Evolutionary conservation across 176 grass and related monocot species (phyloP).

Genomic region (Cocos nucifera): DNA sequence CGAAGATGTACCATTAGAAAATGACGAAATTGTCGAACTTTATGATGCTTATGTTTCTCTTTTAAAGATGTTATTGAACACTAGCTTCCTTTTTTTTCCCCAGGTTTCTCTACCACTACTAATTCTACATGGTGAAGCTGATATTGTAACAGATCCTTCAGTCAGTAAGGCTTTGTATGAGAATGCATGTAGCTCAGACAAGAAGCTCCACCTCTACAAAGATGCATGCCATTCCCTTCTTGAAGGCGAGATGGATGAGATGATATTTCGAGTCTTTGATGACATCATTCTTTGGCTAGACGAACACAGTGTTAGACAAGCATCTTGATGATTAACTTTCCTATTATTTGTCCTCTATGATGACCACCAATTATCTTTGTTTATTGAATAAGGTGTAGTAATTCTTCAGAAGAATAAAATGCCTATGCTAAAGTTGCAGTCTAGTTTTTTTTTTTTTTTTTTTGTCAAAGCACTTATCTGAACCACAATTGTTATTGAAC

Average conservation of each 20-base stretch:
- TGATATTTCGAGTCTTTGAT: constrained; percentile 64
- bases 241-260: constrained; percentile 80
- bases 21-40: too few species aligned
- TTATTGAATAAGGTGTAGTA: too few species aligned
- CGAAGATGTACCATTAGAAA: too few species aligned
- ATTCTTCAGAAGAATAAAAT: too few species aligned
- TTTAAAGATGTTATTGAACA: too few species aligned
- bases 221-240: constrained; percentile 61
- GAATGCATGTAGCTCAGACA: constrained; percentile 73
- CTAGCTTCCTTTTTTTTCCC: neutral
- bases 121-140: constrained; percentile 74
- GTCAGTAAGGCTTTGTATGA: constrained; percentile 93
- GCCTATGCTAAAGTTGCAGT: too few species aligned
- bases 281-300: constrained; percentile 89
- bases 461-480: too few species aligned
- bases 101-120: constrained; percentile 85
- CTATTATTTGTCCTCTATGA: too few species aligned
- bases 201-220: constrained; percentile 69
- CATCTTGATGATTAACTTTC: constrained; percentile 18
- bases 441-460: too few species aligned
- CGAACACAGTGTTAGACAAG: constrained; percentile 33
- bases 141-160: constrained; percentile 69
- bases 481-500: too few species aligned
- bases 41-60: too few species aligned
- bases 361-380: too few species aligned